Conservation (phyloP, 78 protist species). For the Dictyostelium intermedium region DNA sequence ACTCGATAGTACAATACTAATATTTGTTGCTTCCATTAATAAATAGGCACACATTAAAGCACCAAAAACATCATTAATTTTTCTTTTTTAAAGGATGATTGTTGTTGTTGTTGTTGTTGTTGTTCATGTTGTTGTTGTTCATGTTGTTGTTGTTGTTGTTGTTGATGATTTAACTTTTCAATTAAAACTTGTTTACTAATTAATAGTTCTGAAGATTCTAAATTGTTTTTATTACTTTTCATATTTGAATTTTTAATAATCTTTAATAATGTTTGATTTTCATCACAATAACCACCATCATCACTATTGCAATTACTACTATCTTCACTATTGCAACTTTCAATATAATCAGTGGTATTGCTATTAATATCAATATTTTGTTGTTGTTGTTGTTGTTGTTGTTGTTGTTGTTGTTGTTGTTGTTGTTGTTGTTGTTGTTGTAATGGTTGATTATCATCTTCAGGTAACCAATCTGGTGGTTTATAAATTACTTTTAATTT, state of each 20-base stretch:
- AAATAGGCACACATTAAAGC: neutral
- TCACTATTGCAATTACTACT: neutral
- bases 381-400: no score
- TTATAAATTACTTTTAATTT: slow-evolving; percentile 37
- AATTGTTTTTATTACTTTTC: neutral
- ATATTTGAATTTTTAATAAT: neutral
- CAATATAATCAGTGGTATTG: no score
- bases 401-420: neutral
- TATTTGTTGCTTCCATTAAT: neutral
- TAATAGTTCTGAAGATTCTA: neutral
- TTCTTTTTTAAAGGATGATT: neutral
- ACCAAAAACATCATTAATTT: slow-evolving; percentile 6
- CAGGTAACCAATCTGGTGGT: slow-evolving; percentile 34
- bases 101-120: no score
- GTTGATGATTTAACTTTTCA: neutral
- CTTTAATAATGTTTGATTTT: neutral
- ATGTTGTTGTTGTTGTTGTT: no score
- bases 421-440: neutral
- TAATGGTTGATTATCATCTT: neutral
- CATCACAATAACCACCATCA: neutral
- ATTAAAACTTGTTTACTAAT: neutral
- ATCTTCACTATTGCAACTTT: neutral
- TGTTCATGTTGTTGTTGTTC: no score
- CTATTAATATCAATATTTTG: neutral
- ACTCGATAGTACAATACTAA: neutral